Base-by-base conservation (phyloP, 305 asterid genomes). In the Lippia alba region DNA sequence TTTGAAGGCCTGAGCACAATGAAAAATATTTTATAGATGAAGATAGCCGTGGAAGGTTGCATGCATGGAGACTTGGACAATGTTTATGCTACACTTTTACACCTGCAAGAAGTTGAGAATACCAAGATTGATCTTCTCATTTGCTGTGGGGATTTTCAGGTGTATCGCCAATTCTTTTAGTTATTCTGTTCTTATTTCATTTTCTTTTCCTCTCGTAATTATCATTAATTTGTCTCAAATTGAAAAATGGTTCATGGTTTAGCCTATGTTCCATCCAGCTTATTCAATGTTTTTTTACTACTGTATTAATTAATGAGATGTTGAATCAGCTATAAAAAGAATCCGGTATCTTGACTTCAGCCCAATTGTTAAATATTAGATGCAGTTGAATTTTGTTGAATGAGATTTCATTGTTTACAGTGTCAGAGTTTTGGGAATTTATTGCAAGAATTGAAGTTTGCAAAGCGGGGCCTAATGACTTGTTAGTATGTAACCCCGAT, bases 71-170 rank as follows among this genome's bases (percentile, higher is more conserved):
- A 94, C 61, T 71, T 94, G 83, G 97, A 91, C 69, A 87, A 82
- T 75, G 96, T 94, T 6, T 94, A 89, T 76, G 87, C 86, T 54
- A 88, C 97, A 33, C 81, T 94, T 39, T 76, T 90, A 55, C 89
- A 86, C 81, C 74, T 91, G 76, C 96, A 94, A 81, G 85, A 91
- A 76, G 87, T 83, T 10, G 96, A 94, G 74, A 85, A 80, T 15
- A 76, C 74, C 67, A 88, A 87, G 75, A 86, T 94, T 67, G 97
- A 94, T 76, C 96, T 94, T 72, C 96, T 94, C 69, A 81, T 94
- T 71, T 91, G 97, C 79, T 94, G 97, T 46, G 97, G 99, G 24
- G 99, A 94, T 75, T 94, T 94, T 83, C 99, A 94, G 96, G 99
- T 94, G 50, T 56, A 8, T 44, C 70, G 8, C 41, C 41, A 36